These are phyloP conservation scores for Oxyria digyna DNA, from an alignment of 148 eudicot species.

Conservation along the genomic window DNA sequence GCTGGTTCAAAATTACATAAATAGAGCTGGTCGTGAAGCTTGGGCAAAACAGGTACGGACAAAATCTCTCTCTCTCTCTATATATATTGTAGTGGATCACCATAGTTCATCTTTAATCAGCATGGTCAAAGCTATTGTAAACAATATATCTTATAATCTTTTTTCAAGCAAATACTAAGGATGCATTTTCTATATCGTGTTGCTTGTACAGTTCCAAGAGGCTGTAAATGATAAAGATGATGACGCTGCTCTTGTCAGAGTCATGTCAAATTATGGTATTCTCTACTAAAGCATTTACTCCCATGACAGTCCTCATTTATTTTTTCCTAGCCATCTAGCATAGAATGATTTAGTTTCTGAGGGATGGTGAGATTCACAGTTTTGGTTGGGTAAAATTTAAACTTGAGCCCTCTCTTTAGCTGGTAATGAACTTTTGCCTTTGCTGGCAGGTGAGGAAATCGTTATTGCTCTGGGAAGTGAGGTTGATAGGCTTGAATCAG, in stretches of 20 bases:
- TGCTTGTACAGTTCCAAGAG: constrained; percentile 59
- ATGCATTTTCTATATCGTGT: neutral
- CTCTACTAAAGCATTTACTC: neutral
- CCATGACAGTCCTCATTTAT: neutral
- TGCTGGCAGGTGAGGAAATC: constrained; percentile 69
- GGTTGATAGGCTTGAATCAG: constrained; percentile 83
- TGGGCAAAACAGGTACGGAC: constrained; percentile 61
- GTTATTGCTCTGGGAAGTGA: constrained; percentile 95
- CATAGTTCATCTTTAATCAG: neutral
- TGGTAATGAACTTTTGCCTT: neutral
- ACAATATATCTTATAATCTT: neutral
- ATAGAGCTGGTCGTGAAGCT: constrained; percentile 58
- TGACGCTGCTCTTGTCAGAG: constrained; percentile 44
- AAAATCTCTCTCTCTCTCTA: neutral
- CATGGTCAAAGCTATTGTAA: neutral
- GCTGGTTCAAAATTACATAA: constrained; percentile 78
- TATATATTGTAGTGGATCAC: neutral
- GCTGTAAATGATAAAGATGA: constrained; percentile 56
- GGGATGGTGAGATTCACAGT: neutral
- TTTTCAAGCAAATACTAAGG: neutral
- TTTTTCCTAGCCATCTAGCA: neutral
- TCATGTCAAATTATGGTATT: constrained; percentile 82
- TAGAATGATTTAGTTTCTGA: neutral
- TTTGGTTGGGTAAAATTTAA: neutral
- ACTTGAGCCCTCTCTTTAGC: neutral